phyloP scores from a whole-genome alignment of 169 alveolate species.

The Plasmodium sp. region DNA sequence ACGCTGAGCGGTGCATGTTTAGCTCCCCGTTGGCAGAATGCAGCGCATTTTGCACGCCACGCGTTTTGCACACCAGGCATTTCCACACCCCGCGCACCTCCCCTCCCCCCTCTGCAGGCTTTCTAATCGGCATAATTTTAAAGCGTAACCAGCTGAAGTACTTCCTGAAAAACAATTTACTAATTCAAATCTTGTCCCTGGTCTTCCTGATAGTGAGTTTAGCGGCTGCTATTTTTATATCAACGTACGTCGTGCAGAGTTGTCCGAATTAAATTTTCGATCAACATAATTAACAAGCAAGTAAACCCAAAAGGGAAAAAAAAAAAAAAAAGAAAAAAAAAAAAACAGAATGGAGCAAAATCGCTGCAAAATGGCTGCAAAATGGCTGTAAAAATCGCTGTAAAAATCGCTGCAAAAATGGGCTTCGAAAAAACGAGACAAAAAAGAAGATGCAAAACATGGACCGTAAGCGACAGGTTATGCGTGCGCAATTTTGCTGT shows the following conservation, averaged over 20 bases:
- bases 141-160: conserved; percentile 72
- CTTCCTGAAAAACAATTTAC: conserved; percentile 54
- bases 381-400: not conserved
- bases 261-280: conserved; percentile 26
- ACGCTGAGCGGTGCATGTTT: not conserved
- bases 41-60: not conserved
- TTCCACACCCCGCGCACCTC: not conserved
- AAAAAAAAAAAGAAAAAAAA: not conserved
- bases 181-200: conserved; percentile 64
- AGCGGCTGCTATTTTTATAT: conserved; percentile 52
- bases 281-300: not conserved
- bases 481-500: not conserved
- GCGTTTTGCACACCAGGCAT: too few relatives aligned
- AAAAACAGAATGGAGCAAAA: not conserved
- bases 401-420: not conserved
- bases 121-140: conserved; percentile 65
- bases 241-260: conserved; percentile 29
- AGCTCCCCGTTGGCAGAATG: not conserved
- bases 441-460: not conserved
- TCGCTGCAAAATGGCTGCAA: not conserved
- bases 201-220: conserved; percentile 49
- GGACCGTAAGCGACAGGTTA: not conserved
- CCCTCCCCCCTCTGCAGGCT: conserved; percentile 28
- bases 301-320: not conserved
- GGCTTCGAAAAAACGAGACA: not conserved